Evolutionary conservation across 1,284 basidiomycete genomes (phyloP).

Genomic region (Heterobasidion parviporum): DNA sequence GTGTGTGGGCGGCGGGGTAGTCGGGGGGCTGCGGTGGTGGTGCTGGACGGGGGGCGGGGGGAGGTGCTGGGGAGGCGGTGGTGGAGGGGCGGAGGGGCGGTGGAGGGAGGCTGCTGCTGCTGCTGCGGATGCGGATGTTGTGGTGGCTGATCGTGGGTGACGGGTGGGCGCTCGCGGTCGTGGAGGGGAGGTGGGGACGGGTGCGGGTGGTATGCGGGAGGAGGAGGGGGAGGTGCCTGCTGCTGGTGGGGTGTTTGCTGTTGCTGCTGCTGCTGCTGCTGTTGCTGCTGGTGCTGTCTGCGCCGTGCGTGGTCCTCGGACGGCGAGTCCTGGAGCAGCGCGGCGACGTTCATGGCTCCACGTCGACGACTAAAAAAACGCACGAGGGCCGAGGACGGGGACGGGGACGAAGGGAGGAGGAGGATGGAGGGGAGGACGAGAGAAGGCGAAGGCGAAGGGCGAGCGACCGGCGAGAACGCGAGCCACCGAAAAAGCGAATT

Average conservation of each 20-base stretch:
- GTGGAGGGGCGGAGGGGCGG: background rate
- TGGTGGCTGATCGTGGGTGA: background rate
- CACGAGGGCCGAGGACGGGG: background rate
- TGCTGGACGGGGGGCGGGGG: background rate
- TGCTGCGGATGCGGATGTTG: background rate
- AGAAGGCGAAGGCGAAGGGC: conserved; percentile 4
- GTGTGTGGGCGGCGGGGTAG: background rate
- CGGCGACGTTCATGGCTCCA: conserved; percentile 58
- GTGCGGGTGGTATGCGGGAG: conserved; percentile 2
- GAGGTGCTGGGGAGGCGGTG: background rate
- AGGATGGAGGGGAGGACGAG: background rate
- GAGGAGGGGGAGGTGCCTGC: conserved; percentile 9
- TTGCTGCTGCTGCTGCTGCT: conserved; percentile 3
- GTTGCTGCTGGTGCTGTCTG: conserved; percentile 11
- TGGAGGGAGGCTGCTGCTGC: background rate
- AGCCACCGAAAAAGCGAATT: background rate
- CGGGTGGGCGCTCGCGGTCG: background rate
- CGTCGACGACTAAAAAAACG: no score
- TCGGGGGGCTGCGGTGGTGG: background rate
- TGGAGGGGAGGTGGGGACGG: background rate
- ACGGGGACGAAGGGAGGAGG: conserved; percentile 4
- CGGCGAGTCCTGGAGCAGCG: conserved; percentile 62
- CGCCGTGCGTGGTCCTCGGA: conserved; percentile 34
- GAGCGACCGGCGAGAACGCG: background rate
- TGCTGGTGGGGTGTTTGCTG: conserved; percentile 6